Base-by-base conservation (phyloP, 2,329 filamentous ascomycete genomes). In the Tolypocladium capitatum region DNA sequence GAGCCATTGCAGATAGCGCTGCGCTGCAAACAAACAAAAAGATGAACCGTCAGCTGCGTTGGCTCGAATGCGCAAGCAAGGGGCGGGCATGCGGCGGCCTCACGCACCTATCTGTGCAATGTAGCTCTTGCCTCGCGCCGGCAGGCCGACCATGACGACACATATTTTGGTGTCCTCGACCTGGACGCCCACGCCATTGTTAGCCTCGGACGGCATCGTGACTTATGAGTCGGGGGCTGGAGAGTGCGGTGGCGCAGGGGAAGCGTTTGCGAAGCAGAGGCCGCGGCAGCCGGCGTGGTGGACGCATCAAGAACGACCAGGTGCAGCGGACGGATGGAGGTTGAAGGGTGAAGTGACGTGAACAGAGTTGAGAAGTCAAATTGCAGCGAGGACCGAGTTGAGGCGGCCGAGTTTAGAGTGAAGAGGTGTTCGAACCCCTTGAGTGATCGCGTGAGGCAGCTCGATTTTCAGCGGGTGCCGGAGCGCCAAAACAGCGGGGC, bases 91-190 rank as follows among this genome's bases (percentile, higher is more conserved):
- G n/a, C 11, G 34, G 21, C 28, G 30, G 7, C 24, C 16, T 27
- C 24, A 24, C 72, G 60, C 73, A 92, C 90, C 89, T 79, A 96
- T 96, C 62, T 94, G 89, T 56, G 92, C 91, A 64, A 98, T 97
- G 66, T 95, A 81, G 71, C 88, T 95, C 77, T 98, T 98, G 61
- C 92, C 92, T 57, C 92, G 78, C 52, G 92, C 92, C 48, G 92
- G 92, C 63, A 98, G 75, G 56, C 92, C 92, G 51, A 98, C 92
- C 92, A 98, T 97, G 59, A 98, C 89, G 54, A 98, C 90, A 67
- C 91, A 97, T 71, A 98, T 94, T 66, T 86, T 87, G 51, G 87
- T 91, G 68, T 96, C 89, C 73, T 97, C 91, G 59, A 86, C 86
- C 86, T 94, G 84, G 55, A 90, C 77, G 60, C 83, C 84, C 58